Evolutionary conservation across 2,329 filamentous ascomycete species (phyloP), one percentile per base, ranked within the genome.

Genomic region (Bipolaris zeicola): DNA sequence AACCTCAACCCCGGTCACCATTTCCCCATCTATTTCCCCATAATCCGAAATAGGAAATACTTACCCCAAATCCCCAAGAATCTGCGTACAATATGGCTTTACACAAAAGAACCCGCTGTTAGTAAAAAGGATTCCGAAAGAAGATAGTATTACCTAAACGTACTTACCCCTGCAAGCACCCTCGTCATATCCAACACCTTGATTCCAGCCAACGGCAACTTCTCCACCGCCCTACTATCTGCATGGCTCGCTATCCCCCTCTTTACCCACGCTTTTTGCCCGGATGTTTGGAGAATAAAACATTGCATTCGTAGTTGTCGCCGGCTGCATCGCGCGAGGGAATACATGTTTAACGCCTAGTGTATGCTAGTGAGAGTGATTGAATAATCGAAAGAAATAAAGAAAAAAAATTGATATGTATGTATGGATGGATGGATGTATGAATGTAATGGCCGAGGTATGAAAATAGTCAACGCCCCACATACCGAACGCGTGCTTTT

Each of bases 51-150:
- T 1, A 22, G 18, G 18, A 36, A 6, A 37, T 39, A 31, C 67
- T 46, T 85, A 96, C 94, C 94, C 95, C 65, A 98, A 83, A 77
- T 99, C 95, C 51, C 93, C 95, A 6, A 99, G 80, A 50, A 99
- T 97, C 75, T 99, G 95, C 36, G 95, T 98, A 70, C 92, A 96
- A 72, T 97, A 98, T 63, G 95, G 95, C 91, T 97, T 70, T 16
- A 58, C 34, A 26, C 26, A 26, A 26, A 26, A 26, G 6, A 8
- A 8, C 6, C 6, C 6, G 6, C 26, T 7, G 26, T 26, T 26
- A 8, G 26, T 26, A 7, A 26, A 8, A 8, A 1, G 5, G 3
- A 5, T 7, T 7, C 6, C 26, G 8, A 7, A 26, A 7, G 26
- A 26, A 8, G 26, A 6, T 7, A 8, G 6, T 26, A 26, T 26